phyloP scores from a whole-genome alignment of 176 grass and related monocot species.

The Echinochloa phyllopogon region DNA sequence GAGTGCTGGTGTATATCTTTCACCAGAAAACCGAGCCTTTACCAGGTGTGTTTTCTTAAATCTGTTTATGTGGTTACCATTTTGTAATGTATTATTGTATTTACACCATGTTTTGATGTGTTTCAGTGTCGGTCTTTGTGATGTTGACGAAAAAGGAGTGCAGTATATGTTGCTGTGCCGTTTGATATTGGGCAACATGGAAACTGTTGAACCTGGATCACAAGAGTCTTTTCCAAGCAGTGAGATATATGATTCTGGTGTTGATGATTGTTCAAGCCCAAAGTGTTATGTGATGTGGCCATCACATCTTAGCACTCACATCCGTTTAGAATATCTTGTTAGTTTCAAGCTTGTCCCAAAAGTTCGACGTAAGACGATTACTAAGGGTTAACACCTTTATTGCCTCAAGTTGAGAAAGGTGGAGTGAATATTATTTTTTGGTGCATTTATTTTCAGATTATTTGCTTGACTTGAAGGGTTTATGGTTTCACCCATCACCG shows the following conservation, averaged over 20 bases:
- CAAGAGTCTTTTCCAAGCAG: constrained; percentile 61
- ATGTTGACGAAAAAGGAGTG: constrained; percentile 92
- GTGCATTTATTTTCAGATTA: constrained; percentile 72
- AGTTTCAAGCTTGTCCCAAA: constrained; percentile 71
- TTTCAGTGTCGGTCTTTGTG: constrained; percentile 77
- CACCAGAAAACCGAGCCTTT: constrained; percentile 64
- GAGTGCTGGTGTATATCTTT: constrained; percentile 54
- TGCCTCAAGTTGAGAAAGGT: constrained; percentile 22
- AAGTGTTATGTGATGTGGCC: constrained; percentile 74
- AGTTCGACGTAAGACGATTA: constrained; percentile 67
- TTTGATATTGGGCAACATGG: constrained; percentile 67
- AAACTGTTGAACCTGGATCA: constrained; percentile 61
- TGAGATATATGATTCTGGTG: constrained; percentile 59
- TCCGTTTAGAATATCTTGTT: constrained; percentile 79
- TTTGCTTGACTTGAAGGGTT: constrained; percentile 76
- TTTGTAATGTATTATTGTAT: constrained; percentile 24
- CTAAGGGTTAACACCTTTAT: constrained; percentile 33
- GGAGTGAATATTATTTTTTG: constrained; percentile 38
- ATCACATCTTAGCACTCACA: constrained; percentile 56
- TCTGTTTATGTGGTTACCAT: not conserved
- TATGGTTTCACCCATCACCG: constrained; percentile 57
- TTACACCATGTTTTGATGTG: constrained; percentile 35
- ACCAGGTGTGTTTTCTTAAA: constrained; percentile 54
- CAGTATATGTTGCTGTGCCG: constrained; percentile 89
- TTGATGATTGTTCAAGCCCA: constrained; percentile 54